Base-by-base conservation (phyloP, 345 rosid genomes). In the Conringia planisiliqua region DNA sequence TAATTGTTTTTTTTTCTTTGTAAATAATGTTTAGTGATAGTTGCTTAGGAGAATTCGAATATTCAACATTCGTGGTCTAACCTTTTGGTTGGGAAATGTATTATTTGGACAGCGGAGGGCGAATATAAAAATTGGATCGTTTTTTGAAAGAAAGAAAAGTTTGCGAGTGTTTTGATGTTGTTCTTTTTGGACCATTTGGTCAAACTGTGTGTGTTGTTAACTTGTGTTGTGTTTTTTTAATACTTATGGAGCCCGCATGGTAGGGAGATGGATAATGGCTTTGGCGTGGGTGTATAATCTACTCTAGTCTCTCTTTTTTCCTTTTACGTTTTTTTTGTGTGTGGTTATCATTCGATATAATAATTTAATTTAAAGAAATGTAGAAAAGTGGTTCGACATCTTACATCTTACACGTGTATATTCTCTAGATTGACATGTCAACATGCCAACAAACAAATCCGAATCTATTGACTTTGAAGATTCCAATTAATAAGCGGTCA, bases 1-100 rank as follows among this genome's bases (percentile, higher is more conserved):
- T 58, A 12, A 20, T 1, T 38, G 2, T 16, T 47, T 13, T 22
- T 30, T 6, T 4, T 2, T 48, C 4, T 17, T 11, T 75, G 79
- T 75, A 75, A 32, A 20, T 75, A 68, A n/a, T 29, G 4, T 22
- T 39, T 66, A 29, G 35, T 10, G 8, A 3, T 73, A 73, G 65
- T 24, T 63, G 48, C 4, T 9, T 44, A 57, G 54, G 57, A 48
- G 57, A 42, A 57, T 5, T 56, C 6, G 48, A 68, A 71, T 36
- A 77, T 63, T 70, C 71, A 70, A 55, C 36, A 47, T 56, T 56
- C 55, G 8, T 63, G 61, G 80, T 77, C 80, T 63, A 64, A 70
- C 71, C 16, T 10, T 68, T 76, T 69, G 74, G 65, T 54, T 32
- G 60, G 59, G 27, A 62, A 70, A 70, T 76, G 71, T 76, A 70